Percentiles rank a stretch among this genome's conserved stretches.
Evolutionary conservation across 352 stramenopile species (phyloP).

Genomic region (Phytophthora cryptogea): DNA sequence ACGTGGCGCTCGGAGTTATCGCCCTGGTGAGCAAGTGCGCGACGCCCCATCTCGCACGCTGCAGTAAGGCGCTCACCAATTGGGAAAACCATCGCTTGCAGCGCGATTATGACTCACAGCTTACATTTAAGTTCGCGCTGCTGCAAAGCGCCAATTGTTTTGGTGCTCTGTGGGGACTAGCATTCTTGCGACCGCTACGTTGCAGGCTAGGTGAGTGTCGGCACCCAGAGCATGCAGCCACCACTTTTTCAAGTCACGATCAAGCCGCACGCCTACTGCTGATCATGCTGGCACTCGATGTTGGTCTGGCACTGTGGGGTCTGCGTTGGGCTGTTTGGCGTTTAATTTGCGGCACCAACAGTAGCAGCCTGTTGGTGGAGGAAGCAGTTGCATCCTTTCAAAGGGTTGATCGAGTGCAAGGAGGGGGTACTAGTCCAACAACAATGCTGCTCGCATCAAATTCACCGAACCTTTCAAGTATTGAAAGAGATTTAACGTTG

Average conservation of each 20-base stretch:
- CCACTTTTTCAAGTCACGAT: slow-evolving; percentile 38
- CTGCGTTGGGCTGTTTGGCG: slow-evolving; percentile 41
- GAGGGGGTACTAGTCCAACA: slow-evolving; percentile 1
- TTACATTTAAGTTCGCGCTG: slow-evolving; percentile 76
- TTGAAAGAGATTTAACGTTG: slow-evolving; percentile 51
- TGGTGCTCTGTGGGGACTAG: slow-evolving; percentile 53
- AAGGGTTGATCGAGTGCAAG: slow-evolving; percentile 4
- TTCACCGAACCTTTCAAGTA: slow-evolving; percentile 1
- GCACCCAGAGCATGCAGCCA: slow-evolving; percentile 16
- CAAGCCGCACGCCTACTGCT: slow-evolving; percentile 57
- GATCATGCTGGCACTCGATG: slow-evolving; percentile 51
- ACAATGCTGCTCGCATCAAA: slow-evolving; percentile 13
- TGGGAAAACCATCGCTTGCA: slow-evolving; percentile 83
- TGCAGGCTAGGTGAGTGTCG: slow-evolving; percentile 14
- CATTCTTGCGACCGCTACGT: slow-evolving; percentile 51
- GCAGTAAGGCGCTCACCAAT: slow-evolving; percentile 50
- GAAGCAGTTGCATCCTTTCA: background rate
- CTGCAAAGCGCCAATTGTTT: slow-evolving; percentile 72
- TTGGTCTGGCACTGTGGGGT: slow-evolving; percentile 51
- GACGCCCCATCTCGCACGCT: slow-evolving; percentile 40
- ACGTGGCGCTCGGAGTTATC: slow-evolving; percentile 40
- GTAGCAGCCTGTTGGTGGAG: slow-evolving; percentile 3
- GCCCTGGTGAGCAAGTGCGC: slow-evolving; percentile 36
- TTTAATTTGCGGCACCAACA: slow-evolving; percentile 12
- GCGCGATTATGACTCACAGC: slow-evolving; percentile 62